Evolutionary conservation across 192 early-diverging fungal genomes (phyloP).

Genomic region (Backusella westeae): DNA sequence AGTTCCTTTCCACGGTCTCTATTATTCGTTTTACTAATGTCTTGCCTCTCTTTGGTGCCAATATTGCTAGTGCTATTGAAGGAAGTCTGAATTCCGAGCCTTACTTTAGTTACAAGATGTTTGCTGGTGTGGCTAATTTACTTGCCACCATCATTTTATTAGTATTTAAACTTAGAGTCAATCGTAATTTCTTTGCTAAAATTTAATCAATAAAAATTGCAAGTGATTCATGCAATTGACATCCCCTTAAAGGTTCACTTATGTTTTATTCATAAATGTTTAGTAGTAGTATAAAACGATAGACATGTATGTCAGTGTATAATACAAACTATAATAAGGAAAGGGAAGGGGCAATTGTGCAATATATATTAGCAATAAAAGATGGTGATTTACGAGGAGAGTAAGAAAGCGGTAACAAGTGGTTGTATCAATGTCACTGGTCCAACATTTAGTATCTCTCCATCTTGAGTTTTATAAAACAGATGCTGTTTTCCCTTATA

Average conservation of each 20-base stretch:
- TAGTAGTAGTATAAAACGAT: too few species aligned
- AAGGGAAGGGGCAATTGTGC: not conserved
- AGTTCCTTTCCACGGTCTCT: constrained; percentile 20
- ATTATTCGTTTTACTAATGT: constrained; percentile 22
- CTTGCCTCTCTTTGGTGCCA: constrained; percentile 26
- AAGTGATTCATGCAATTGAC: too few species aligned
- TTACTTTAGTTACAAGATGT: constrained; percentile 42
- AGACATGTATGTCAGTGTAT: too few species aligned
- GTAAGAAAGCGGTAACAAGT: not conserved
- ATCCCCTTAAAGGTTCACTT: too few species aligned
- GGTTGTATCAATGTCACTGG: not conserved
- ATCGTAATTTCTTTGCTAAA: constrained; percentile 17
- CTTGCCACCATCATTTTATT: not conserved
- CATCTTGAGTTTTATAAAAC: not conserved
- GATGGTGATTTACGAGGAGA: not conserved
- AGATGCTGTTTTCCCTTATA: not conserved
- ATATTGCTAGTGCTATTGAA: constrained; percentile 35
- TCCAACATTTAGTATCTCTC: not conserved
- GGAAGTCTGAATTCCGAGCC: constrained; percentile 22
- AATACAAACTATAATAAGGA: not conserved
- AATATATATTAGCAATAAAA: not conserved
- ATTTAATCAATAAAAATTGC: not conserved
- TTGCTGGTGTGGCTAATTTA: constrained; percentile 23
- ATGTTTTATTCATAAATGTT: too few species aligned
- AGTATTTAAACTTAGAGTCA: constrained; percentile 15